These are phyloP conservation scores for Jaapia argillacea DNA, from an alignment of 768 basidiomycete genomes.

Conservation along the genomic window DNA sequence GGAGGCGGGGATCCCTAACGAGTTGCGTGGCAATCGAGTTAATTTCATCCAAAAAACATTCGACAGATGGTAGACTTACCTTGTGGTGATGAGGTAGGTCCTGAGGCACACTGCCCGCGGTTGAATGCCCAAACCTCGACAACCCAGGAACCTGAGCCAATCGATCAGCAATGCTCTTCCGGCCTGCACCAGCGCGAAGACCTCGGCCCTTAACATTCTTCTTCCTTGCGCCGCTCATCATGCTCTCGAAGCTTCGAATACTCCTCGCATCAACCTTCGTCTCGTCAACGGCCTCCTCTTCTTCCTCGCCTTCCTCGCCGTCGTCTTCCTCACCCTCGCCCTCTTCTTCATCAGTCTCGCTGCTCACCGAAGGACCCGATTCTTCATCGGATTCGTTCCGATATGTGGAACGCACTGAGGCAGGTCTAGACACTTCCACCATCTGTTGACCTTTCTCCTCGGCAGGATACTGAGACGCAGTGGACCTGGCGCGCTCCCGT, in stretches of 20 bases:
- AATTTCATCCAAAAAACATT: constrained; percentile 3
- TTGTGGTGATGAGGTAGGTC: too few relatives aligned
- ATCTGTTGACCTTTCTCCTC: constrained; percentile 42
- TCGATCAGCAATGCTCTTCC: constrained; percentile 76
- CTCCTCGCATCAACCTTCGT: constrained; percentile 53
- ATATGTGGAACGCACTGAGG: constrained; percentile 30
- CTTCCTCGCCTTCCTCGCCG: constrained; percentile 26
- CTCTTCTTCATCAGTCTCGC: constrained; percentile 15
- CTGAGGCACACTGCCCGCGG: too few relatives aligned
- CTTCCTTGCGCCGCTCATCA: constrained; percentile 48
- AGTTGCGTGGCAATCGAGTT: neutral
- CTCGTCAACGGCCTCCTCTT: constrained; percentile 25
- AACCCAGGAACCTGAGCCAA: constrained; percentile 67
- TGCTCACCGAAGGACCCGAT: constrained; percentile 7
- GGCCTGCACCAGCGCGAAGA: constrained; percentile 17
- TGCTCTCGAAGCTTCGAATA: constrained; percentile 80
- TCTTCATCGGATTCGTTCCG: constrained; percentile 22
- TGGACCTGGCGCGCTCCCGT: constrained; percentile 24
- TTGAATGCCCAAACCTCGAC: constrained; percentile 26
- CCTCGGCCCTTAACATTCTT: too few relatives aligned
- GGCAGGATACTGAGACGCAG: constrained; percentile 12
- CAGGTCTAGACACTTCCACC: constrained; percentile 43
- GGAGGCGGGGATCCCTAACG: constrained; percentile 24
- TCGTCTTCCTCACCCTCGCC: constrained; percentile 27
- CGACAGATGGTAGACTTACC: constrained; percentile 14